These are phyloP conservation scores for Trichoderma koningiopsis DNA, from an alignment of 2,329 filamentous ascomycete species.

Conservation along the genomic window DNA sequence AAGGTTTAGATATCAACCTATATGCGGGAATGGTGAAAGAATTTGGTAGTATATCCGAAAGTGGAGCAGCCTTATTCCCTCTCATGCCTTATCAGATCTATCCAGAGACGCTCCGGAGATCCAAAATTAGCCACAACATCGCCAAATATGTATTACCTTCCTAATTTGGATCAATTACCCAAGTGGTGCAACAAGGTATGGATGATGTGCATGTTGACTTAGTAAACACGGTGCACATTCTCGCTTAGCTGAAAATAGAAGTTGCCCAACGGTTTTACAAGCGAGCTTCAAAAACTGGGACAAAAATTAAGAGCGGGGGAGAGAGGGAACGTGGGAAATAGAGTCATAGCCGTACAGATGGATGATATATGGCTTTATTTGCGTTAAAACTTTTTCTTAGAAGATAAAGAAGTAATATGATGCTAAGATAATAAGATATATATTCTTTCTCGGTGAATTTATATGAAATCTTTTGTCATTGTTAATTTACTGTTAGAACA, in stretches of 20 bases:
- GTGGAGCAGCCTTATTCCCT: neutral
- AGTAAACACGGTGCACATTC: neutral
- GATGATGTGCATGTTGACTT: neutral
- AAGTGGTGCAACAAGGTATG: neutral
- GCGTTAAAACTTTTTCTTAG: too few relatives aligned
- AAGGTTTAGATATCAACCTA: neutral
- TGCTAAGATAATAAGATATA: neutral
- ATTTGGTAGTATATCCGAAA: neutral
- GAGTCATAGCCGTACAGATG: neutral
- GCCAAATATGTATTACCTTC: neutral
- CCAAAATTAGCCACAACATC: neutral
- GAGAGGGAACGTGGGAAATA: too few relatives aligned
- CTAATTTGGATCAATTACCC: neutral
- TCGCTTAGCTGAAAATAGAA: constrained; percentile 8
- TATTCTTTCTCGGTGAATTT: neutral
- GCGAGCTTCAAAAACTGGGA: neutral
- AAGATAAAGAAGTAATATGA: neutral
- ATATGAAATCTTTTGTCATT: too few relatives aligned
- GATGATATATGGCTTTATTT: neutral
- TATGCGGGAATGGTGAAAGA: neutral
- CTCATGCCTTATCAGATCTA: neutral
- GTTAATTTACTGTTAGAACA: too few relatives aligned
- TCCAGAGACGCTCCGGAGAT: neutral
- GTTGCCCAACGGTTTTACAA: neutral
- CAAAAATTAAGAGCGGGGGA: neutral